Evolutionary conservation across 2,329 filamentous ascomycete species (phyloP).

Genomic region (Diaporthe australafricana): DNA sequence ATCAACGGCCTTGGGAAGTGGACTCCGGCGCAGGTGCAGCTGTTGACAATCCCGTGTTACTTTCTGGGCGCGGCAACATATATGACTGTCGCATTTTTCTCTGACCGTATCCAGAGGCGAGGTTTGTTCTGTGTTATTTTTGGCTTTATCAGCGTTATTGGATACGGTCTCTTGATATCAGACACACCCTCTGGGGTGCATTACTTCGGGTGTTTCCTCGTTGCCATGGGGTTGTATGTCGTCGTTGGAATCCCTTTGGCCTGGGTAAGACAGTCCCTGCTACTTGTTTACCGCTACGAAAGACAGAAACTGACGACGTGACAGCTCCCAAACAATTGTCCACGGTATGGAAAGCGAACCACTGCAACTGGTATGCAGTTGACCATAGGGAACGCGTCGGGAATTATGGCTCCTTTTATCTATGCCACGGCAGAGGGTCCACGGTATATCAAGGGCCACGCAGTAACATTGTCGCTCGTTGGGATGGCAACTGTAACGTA

Average conservation of each 20-base stretch:
- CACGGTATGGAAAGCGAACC: slow-evolving; percentile 81
- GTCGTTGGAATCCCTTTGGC: slow-evolving; percentile 67
- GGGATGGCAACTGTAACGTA: slow-evolving; percentile 65
- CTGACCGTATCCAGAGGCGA: slow-evolving; percentile 74
- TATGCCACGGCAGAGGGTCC: slow-evolving; percentile 62
- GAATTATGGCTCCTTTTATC: slow-evolving; percentile 80
- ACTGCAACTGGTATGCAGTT: slow-evolving; percentile 79
- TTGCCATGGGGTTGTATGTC: slow-evolving; percentile 78
- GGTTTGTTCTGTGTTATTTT: slow-evolving; percentile 74
- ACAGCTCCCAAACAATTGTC: slow-evolving; percentile 72
- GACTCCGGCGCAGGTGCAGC: slow-evolving; percentile 74
- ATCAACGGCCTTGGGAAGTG: slow-evolving; percentile 76
- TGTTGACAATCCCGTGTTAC: slow-evolving; percentile 84
- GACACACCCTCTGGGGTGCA: slow-evolving; percentile 70
- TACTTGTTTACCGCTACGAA: too few species aligned
- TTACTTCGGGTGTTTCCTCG: slow-evolving; percentile 82
- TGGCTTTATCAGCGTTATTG: slow-evolving; percentile 71
- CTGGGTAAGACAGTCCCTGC: slow-evolving; percentile 53
- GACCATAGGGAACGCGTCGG: slow-evolving; percentile 76
- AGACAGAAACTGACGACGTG: background rate
- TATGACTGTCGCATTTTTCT: slow-evolving; percentile 73
- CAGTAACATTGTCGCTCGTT: slow-evolving; percentile 69
- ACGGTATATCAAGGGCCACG: slow-evolving; percentile 71
- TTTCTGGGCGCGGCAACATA: slow-evolving; percentile 78
- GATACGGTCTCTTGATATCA: slow-evolving; percentile 76